Conservation (phyloP, 2,329 filamentous ascomycete species). For the Arthrobotrys musiformis region DNA sequence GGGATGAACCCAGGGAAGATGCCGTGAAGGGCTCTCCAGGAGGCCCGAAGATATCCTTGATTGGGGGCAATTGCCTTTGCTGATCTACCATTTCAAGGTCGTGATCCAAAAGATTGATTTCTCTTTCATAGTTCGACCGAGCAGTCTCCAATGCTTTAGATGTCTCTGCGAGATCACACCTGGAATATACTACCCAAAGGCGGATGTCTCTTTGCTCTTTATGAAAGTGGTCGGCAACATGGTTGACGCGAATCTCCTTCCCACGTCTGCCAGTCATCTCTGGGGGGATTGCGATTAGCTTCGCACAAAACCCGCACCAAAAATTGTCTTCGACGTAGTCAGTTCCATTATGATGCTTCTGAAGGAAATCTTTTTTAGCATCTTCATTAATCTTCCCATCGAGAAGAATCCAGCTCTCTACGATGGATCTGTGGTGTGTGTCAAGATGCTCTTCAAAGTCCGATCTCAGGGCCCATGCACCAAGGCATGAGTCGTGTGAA, state of each 20-base stretch:
- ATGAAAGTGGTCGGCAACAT: constrained; percentile 78
- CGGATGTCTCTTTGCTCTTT: constrained; percentile 52
- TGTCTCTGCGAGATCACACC: constrained; percentile 32
- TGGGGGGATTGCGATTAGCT: constrained; percentile 68
- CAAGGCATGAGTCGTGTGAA: constrained; percentile 39
- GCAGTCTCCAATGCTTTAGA: constrained; percentile 23
- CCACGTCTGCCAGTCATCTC: constrained; percentile 69
- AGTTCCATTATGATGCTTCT: constrained; percentile 71
- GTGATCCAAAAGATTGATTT: constrained; percentile 24
- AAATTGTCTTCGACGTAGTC: constrained; percentile 73
- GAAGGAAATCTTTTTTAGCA: constrained; percentile 65
- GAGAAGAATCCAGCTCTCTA: constrained; percentile 35
- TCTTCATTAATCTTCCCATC: constrained; percentile 59
- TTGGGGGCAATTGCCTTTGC: constrained; percentile 31
- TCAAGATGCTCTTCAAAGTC: constrained; percentile 72
- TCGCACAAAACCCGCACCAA: constrained; percentile 87
- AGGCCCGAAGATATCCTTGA: constrained; percentile 50
- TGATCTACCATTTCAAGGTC: constrained; percentile 29
- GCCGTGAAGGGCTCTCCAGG: constrained; percentile 32
- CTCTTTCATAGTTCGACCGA: constrained; percentile 15
- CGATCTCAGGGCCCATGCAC: constrained; percentile 29
- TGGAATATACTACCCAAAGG: constrained; percentile 44
- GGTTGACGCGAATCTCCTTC: constrained; percentile 70
- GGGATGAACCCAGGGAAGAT: constrained; percentile 10
- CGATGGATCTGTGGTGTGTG: constrained; percentile 64